Evolutionary conservation across 768 basidiomycete genomes (phyloP).

Genomic region (Austroboletus festivus): DNA sequence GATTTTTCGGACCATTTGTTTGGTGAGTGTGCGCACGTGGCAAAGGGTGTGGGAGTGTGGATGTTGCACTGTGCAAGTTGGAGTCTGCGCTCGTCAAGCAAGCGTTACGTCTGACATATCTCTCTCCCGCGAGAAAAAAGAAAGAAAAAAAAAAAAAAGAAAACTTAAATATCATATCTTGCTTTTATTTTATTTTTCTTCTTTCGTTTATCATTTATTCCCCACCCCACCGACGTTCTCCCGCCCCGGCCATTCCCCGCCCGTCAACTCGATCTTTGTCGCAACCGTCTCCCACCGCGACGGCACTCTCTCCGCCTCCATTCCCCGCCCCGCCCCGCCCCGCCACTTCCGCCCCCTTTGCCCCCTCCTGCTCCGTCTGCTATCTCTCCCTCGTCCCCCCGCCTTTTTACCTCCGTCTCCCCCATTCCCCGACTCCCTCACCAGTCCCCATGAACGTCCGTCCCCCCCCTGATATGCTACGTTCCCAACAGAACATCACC

Average conservation of each 20-base stretch:
- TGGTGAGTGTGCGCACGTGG: conserved; percentile 29
- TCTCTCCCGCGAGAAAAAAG: no score
- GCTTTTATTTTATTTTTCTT: conserved; percentile 16
- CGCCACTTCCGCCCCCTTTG: conserved; percentile 1
- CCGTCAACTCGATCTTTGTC: conserved; percentile 17
- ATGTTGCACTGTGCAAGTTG: conserved; percentile 18
- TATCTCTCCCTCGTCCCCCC: not conserved
- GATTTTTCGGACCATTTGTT: conserved; percentile 80
- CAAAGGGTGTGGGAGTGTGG: conserved; percentile 28
- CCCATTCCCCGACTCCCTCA: not conserved
- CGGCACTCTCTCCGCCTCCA: conserved; percentile 4
- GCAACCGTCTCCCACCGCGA: conserved; percentile 9
- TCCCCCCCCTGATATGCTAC: conserved; percentile 42
- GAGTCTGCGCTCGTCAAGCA: conserved; percentile 29
- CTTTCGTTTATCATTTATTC: conserved; percentile 16
- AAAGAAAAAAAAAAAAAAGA: no score
- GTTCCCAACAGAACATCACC: conserved; percentile 38
- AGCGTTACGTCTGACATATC: conserved; percentile 28
- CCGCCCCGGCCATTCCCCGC: not conserved
- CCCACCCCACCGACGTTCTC: not conserved
- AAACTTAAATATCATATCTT: conserved; percentile 28
- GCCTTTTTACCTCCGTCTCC: conserved; percentile 5
- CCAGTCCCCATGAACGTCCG: conserved; percentile 46
- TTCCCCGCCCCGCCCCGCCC: conserved; percentile 2
- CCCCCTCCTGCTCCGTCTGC: not conserved